Evolutionary conservation across 768 basidiomycete genomes (phyloP), one percentile per base, ranked within the genome.

Genomic region (Trametes elegans): DNA sequence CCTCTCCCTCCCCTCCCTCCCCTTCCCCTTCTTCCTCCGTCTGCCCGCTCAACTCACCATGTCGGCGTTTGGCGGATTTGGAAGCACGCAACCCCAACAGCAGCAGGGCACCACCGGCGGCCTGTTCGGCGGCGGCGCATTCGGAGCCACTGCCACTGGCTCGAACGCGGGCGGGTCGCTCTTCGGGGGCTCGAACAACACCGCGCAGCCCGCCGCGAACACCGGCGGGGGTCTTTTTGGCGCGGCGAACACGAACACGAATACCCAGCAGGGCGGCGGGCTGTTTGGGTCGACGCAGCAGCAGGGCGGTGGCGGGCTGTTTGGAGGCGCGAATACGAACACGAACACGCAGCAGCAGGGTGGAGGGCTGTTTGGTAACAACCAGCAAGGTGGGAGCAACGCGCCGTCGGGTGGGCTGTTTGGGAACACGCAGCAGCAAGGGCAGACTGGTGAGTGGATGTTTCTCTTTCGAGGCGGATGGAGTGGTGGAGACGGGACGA

Each of bases 301-400:
- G 3, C 63, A 44, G 9, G 14, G 28, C 3, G 57, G 68, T 16
- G 64, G 67, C 10, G 65, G 71, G 7, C 48, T 72, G 55, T 71
- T 70, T 53, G 68, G 70, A 8, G 66, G 35, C 43, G 57, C 65
- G 19, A 49, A 49, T 27, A 56, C 66, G 27, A 57, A 58, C 38
- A n/a, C n/a, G n/a, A n/a, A n/a, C n/a, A n/a, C n/a, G n/a, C 54
- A 61, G 31, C 57, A 55, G 24, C 46, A 61, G 1, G 59, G 63
- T 5, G 63, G 67, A 2, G 31, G 60, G 11, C 51, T 47, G 47
- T 73, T 32, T 35, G 61, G 57, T 6, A 49, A 35, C 23, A 57
- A 40, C 3, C 61, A 67, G 44, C 59, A 44, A n/a, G 47, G 19
- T 10, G 53, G 45, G 14, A 24, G 13, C 14, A 13, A 32, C 8